Evolutionary conservation across 2,329 filamentous ascomycete genomes (phyloP), one percentile per base, ranked within the genome.

Genomic region (Pseudomassariella vexata): DNA sequence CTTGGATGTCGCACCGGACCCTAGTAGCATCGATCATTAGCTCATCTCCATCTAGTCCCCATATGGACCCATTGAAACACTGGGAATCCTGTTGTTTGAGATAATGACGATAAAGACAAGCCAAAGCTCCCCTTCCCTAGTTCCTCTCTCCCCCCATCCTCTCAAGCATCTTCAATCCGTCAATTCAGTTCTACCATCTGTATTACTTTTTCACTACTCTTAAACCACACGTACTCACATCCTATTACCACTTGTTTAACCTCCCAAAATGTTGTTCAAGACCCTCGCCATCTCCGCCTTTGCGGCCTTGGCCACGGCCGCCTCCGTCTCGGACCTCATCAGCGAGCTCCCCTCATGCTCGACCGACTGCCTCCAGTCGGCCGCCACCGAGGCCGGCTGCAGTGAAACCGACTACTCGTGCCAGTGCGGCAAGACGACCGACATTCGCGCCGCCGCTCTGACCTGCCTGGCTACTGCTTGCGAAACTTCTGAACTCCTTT

Each of bases 381-480:
- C 41, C 10, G 47, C 49, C 11, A 28, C 38, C n/a, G 19, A 45
- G 24, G 42, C 54, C 26, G 45, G 47, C 37, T 63, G 59, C 45
- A 23, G 20, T 1, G 15, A 50, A 30, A 37, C 38, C 23, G 55
- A 63, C 40, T 44, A 55, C 16, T 34, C 35, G 4, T 64, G 60
- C 46, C 50, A 50, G 34, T 64, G 60, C 42, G 26, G 20, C 28
- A 52, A 59, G 25, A 36, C 56, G 6, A 42, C 53, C 27, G 40
- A 41, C 16, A 52, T 63, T 26, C 54, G 52, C n/a, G 30, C 45
- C 24, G 44, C 40, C 6, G 50, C 55, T 10, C 41, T 50, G 29
- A 55, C 57, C n/a, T 64, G 60, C 35, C 41, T 62, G 16, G 47
- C 52, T 9, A 37, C 47, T 12, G 50, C 32, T 15, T 63, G 59